Percentiles rank a stretch among this genome's conserved stretches.
These are phyloP conservation scores for Anacardium occidentale DNA, from an alignment of 345 rosid genomes.

Conservation along the genomic window DNA sequence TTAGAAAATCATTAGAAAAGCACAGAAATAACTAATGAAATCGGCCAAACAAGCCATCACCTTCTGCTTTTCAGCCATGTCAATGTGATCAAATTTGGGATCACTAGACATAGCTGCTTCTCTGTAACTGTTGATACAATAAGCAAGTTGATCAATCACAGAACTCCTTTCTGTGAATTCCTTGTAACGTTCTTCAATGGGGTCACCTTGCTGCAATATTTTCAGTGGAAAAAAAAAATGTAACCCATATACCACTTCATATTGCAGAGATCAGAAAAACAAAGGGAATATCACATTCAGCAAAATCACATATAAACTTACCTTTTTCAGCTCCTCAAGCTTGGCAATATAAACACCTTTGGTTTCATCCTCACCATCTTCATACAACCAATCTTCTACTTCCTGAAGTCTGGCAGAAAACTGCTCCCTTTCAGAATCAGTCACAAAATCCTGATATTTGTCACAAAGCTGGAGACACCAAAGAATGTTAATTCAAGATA, in stretches of 20 bases:
- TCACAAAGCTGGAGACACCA: constrained; percentile 58
- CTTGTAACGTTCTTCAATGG: constrained; percentile 77
- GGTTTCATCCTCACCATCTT: constrained; percentile 98
- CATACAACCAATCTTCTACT: constrained; percentile 95
- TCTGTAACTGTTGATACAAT: constrained; percentile 80
- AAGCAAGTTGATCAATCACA: constrained; percentile 64
- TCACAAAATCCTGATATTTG: constrained; percentile 75
- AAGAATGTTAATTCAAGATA: constrained; percentile 10
- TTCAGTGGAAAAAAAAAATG: neutral
- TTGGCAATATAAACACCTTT: constrained; percentile 94
- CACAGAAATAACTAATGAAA: neutral
- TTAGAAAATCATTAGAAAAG: neutral
- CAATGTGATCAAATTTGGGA: constrained; percentile 94
- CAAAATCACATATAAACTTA: constrained; percentile 18
- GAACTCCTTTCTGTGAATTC: constrained; percentile 71
- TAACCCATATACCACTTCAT: neutral
- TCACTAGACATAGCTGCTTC: constrained; percentile 82
- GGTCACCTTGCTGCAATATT: constrained; percentile 84
- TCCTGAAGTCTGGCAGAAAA: constrained; percentile 64
- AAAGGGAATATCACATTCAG: no score
- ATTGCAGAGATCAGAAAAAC: neutral
- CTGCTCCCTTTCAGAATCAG: constrained; percentile 64
- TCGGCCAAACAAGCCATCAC: constrained; percentile 28
- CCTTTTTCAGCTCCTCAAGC: constrained; percentile 96
- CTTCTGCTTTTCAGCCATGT: constrained; percentile 82